Base-by-base conservation (phyloP, 2,329 filamentous ascomycete species). In the Ceratocystis alfenasii region DNA sequence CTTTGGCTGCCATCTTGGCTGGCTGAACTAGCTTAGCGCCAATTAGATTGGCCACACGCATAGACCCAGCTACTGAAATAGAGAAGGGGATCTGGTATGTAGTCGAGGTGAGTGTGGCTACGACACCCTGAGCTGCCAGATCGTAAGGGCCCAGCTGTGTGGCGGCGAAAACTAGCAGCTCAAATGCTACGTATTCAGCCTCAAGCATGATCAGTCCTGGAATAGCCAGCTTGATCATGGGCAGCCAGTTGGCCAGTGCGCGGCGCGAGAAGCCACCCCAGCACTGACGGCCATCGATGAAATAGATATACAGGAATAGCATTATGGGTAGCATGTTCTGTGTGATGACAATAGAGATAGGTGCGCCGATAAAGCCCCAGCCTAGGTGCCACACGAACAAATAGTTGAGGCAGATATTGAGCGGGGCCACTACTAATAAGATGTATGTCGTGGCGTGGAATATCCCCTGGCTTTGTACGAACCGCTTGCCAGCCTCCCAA, bases 81-180 rank as follows among this genome's bases (percentile, higher is more conserved):
- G 93, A 89, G 77, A 97, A 97, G 0, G 93, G 91, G 62, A 97
- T 86, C 74, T 96, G 90, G 78, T 91, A 97, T 0, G 89, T 90
- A 28, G 95, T 84, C 8, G 86, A 84, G 0, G 87, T 85, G 59
- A 96, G 79, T 0, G 88, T 94, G 25, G 87, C 83, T 1, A 97
- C 78, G 15, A 96, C 86, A 44, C 88, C 92, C 75, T 99, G 92
- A 0, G 94, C 92, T 0, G 93, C 93, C 0, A 97, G 82, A 68
- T 87, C 85, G 20, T 86, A 86, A 1, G 89, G 85, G 17, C 88
- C 89, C 67, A 96, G 86, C 70, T 88, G 89, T 63, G 87, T 89
- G 0, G 89, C 84, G 7, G 86, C 85, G n/a, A 96, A 80, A 0
- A 91, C 96, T 69, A 96, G 79, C 62, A 96, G 85, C 74, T 97